Conservation (phyloP, 192 early-diverging fungal genomes). For the Funneliformis geosporum region DNA sequence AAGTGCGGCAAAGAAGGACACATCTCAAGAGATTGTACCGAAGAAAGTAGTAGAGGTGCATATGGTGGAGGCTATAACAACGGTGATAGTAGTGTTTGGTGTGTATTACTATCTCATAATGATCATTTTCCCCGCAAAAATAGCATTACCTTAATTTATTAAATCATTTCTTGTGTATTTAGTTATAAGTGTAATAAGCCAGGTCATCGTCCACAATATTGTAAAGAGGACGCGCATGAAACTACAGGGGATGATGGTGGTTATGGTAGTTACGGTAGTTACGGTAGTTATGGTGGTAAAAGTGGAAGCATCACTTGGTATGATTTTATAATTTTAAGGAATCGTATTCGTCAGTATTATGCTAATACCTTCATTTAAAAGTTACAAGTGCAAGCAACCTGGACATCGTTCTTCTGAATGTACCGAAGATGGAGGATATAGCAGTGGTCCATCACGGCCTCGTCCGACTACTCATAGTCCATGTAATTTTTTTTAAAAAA, state of each 20-base stretch:
- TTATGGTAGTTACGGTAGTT: background rate
- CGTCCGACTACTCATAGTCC: background rate
- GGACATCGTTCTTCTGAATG: conserved; percentile 10
- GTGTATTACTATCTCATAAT: too few species aligned
- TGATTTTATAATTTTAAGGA: too few species aligned
- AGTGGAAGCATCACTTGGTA: too few species aligned
- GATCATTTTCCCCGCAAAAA: too few species aligned
- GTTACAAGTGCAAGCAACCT: conserved; percentile 4
- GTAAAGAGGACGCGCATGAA: background rate
- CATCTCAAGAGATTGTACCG: background rate
- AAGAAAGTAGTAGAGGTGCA: background rate
- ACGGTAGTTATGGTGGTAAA: background rate
- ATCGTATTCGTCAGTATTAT: too few species aligned
- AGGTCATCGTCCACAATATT: conserved; percentile 1
- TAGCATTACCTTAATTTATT: too few species aligned
- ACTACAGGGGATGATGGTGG: background rate
- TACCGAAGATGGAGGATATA: conserved; percentile 3
- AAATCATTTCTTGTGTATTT: background rate
- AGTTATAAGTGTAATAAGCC: background rate
- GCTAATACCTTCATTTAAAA: background rate
- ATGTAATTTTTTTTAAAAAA: background rate
- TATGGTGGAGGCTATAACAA: too few species aligned
- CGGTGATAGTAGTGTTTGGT: too few species aligned
- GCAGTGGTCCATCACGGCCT: background rate
- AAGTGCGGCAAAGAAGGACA: background rate